Base-by-base conservation (phyloP, 345 rosid species). In the Combretum micranthum region DNA sequence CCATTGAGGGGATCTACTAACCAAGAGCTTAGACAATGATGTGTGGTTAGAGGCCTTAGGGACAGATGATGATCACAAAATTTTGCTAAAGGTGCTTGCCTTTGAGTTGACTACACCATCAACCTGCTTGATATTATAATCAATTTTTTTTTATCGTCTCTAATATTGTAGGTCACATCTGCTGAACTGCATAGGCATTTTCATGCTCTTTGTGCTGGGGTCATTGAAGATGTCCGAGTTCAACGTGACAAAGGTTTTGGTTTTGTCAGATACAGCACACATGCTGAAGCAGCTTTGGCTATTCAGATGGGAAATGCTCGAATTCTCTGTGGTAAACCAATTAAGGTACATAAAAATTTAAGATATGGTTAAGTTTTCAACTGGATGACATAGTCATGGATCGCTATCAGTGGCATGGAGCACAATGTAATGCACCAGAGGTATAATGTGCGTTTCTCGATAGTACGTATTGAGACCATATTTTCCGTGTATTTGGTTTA, bases 241-340 rank as follows among this genome's bases (percentile, higher is more conserved):
- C 98, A 91, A 68, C 82, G 88, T 18, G 98, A 91, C 58, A 91
- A 91, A 66, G 96, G 95, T 58, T 91, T 91, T 65, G 98, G 98
- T 43, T 91, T 91, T 68, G 95, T 91, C 57, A 84, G 96, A 67
- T 91, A 82, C 68, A 73, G 75, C 45, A 65, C 86, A 61, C 96
- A 84, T 60, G 69, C 81, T 12, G 98, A 85, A 65, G 95, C 98
- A 51, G 86, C 96, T 47, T 69, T 82, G 25, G 98, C 98, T 62
- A 91, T 91, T 72, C 96, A 85, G 71, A 69, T 84, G 77, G 98
- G 96, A 22, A 88, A 88, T 70, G 64, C 88, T 50, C 94, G 73
- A 15, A 54, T 70, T 72, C 83, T 90, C 20, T 88, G 56, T 58
- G 86, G 84, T 42, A 88, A 81, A 79, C 96, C 77, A 49, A 82